A percentile compares a stretch with the other conserved stretches of the same genome.
These are phyloP conservation scores for Phlebiopsis flavidoalba DNA, from an alignment of 768 basidiomycete species.

Conservation along the genomic window DNA sequence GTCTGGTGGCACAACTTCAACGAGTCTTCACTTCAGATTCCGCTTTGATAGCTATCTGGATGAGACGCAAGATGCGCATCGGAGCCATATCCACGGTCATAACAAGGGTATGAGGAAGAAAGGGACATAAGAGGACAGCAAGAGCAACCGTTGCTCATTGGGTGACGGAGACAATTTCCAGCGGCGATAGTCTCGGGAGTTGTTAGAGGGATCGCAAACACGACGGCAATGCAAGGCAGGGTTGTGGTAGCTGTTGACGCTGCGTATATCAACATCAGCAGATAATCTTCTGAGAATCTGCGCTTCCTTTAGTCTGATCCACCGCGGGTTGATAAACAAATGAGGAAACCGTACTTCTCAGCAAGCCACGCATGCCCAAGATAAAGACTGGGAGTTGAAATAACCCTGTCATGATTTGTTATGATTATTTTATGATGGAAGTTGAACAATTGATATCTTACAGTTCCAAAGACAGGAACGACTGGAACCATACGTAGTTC, in stretches of 20 bases:
- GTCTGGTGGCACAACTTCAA: not conserved
- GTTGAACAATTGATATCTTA: slow-evolving; percentile 26
- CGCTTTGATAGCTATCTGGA: not conserved
- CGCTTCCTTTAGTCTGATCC: not conserved
- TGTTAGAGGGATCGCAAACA: slow-evolving; percentile 50
- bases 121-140: slow-evolving; percentile 69
- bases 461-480: slow-evolving; percentile 59
- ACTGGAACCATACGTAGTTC: slow-evolving; percentile 55
- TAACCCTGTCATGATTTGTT: slow-evolving; percentile 30
- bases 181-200: slow-evolving; percentile 26
- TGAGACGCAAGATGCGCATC: slow-evolving; percentile 21
- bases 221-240: slow-evolving; percentile 58
- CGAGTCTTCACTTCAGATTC: not conserved
- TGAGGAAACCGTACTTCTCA: slow-evolving; percentile 38
- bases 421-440: not conserved
- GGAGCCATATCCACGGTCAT: slow-evolving; percentile 73
- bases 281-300: slow-evolving; percentile 52
- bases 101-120: slow-evolving; percentile 68
- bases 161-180: slow-evolving; percentile 37
- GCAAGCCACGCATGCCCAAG: slow-evolving; percentile 57
- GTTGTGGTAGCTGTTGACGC: slow-evolving; percentile 78
- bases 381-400: slow-evolving; percentile 79
- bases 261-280: slow-evolving; percentile 66
- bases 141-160: slow-evolving; percentile 44
- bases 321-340: not conserved